These are phyloP conservation scores for Leccinum pallidistipes DNA, from an alignment of 1,284 basidiomycete genomes.

Conservation along the genomic window DNA sequence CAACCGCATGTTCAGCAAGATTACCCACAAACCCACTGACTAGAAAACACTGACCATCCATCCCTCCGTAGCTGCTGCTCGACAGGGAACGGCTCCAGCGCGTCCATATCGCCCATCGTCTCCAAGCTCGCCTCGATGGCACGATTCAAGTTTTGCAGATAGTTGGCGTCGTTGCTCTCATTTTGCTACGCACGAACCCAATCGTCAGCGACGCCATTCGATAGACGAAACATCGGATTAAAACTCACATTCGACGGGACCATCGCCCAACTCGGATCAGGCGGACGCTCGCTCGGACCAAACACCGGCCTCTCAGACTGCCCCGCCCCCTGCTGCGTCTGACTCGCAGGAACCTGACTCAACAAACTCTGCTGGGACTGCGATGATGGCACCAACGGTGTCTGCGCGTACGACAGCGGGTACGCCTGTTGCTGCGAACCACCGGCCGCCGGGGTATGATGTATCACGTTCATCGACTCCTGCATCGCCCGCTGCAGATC, in stretches of 20 bases:
- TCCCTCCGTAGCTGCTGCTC: constrained; percentile 56
- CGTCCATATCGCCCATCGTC: constrained; percentile 32
- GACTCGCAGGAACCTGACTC: neutral
- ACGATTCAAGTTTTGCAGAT: constrained; percentile 58
- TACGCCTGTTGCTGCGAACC: constrained; percentile 11
- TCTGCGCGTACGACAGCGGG: constrained; percentile 13
- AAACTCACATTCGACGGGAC: constrained; percentile 60
- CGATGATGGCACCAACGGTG: constrained; percentile 1
- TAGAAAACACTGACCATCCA: constrained; percentile 46
- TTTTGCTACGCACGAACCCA: constrained; percentile 23
- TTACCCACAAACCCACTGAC: neutral
- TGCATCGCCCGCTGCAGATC: constrained; percentile 53
- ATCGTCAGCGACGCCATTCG: constrained; percentile 3
- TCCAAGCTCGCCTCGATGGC: constrained; percentile 66
- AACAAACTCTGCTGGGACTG: constrained; percentile 2
- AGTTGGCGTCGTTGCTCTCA: constrained; percentile 41
- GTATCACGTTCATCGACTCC: constrained; percentile 47
- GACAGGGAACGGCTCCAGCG: constrained; percentile 42
- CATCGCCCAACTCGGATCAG: constrained; percentile 66
- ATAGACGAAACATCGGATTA: neutral
- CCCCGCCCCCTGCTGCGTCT: constrained; percentile 6
- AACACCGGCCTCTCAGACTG: constrained; percentile 42
- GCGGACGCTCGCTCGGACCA: constrained; percentile 56
- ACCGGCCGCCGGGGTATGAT: neutral
- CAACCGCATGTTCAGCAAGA: neutral